A percentile compares a stretch with the other conserved stretches of the same genome.
phyloP scores from a whole-genome alignment of 208 protist species.

The Trypanosoma cruzi region DNA sequence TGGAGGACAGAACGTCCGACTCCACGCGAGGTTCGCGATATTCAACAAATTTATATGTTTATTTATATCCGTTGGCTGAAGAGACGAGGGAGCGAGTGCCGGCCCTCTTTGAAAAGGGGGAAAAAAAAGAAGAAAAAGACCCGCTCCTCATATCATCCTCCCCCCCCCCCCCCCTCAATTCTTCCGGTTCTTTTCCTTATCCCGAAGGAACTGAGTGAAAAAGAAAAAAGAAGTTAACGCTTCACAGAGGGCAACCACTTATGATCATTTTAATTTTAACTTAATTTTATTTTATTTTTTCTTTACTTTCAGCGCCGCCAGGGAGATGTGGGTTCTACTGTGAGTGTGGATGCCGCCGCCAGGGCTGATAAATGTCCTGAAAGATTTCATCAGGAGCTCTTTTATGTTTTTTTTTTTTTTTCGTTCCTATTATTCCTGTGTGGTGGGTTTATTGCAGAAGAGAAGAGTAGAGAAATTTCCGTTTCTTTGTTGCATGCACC shows the following conservation, averaged over 20 bases:
- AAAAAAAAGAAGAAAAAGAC: neutral
- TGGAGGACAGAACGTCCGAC: too few species aligned
- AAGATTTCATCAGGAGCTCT: neutral
- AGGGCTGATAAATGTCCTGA: neutral
- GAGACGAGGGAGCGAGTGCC: too few species aligned
- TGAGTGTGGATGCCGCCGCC: neutral
- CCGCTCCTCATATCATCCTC: too few species aligned
- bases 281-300: neutral
- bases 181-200: neutral
- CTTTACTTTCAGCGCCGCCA: neutral
- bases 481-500: neutral
- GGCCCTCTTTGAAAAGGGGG: too few species aligned
- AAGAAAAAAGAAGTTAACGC: neutral
- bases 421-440: neutral
- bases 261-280: neutral
- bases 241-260: neutral
- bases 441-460: neutral
- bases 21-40: too few species aligned
- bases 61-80: too few species aligned
- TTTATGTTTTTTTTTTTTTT: constrained; percentile 10
- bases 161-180: neutral
- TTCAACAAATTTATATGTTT: too few species aligned
- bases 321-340: neutral
- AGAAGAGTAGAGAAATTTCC: neutral
- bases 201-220: neutral